Evolutionary conservation across 177 flowering plant genomes (phyloP).

Genomic region (Vitis hybrid): DNA sequence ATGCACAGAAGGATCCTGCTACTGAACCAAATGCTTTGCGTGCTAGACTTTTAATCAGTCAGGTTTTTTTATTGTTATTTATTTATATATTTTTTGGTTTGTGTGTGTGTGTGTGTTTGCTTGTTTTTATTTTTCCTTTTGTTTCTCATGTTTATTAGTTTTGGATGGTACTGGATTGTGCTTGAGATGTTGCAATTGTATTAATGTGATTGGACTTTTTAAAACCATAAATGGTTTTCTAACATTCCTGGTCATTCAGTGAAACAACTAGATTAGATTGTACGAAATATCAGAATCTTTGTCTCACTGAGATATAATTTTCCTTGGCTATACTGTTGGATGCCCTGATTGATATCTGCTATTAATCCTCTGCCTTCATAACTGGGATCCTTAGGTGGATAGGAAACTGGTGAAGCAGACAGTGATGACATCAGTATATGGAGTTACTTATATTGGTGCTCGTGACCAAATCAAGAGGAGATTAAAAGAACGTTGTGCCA

Average conservation of each 20-base stretch:
- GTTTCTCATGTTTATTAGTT: too few relatives aligned
- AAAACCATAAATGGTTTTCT: background rate
- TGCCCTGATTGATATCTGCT: background rate
- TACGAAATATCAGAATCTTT: background rate
- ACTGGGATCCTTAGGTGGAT: constrained; percentile 43
- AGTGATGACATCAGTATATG: constrained; percentile 99
- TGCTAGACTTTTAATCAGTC: constrained; percentile 54
- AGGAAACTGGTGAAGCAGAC: constrained; percentile 91
- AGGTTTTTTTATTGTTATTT: constrained; percentile 34
- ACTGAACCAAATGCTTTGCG: constrained; percentile 38
- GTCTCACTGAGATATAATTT: background rate
- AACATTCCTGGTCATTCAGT: too few relatives aligned
- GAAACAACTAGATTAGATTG: background rate
- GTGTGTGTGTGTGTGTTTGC: background rate
- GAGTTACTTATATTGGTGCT: constrained; percentile 97
- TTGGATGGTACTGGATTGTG: too few relatives aligned
- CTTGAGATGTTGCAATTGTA: background rate
- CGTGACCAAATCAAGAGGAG: constrained; percentile 91
- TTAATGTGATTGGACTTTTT: background rate
- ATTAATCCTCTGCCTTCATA: background rate
- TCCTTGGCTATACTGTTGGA: background rate
- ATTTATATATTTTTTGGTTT: background rate
- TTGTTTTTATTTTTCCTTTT: constrained; percentile 2
- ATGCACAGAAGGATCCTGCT: constrained; percentile 59
- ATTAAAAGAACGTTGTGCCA: constrained; percentile 67